Conservation (phyloP, 2,329 filamentous ascomycete genomes). For the Fusarium sp. region DNA sequence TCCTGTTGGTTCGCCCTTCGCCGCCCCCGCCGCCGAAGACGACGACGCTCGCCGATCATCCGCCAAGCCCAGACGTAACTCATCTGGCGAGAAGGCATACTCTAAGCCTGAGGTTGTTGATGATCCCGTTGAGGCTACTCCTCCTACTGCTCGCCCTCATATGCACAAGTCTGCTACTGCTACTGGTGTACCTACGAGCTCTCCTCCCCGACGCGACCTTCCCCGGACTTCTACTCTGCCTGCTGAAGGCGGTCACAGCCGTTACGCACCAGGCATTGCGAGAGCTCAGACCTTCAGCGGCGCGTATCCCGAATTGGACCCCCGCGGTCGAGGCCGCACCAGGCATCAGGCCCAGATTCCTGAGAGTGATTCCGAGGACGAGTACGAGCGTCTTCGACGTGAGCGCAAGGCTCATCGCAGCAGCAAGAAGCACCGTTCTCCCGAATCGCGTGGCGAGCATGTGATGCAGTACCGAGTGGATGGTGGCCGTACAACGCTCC, state of each 20-base stretch:
- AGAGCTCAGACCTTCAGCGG: slow-evolving; percentile 53
- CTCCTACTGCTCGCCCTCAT: slow-evolving; percentile 49
- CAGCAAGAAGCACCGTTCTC: slow-evolving; percentile 52
- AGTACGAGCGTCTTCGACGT: slow-evolving; percentile 48
- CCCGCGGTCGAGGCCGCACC: slow-evolving; percentile 55
- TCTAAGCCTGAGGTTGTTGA: slow-evolving; percentile 50
- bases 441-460: slow-evolving; percentile 45
- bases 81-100: slow-evolving; percentile 50
- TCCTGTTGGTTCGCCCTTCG: slow-evolving; percentile 47
- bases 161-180: slow-evolving; percentile 45
- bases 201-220: slow-evolving; percentile 51
- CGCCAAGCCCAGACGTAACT: slow-evolving; percentile 51
- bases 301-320: slow-evolving; percentile 43
- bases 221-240: slow-evolving; percentile 54
- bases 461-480: slow-evolving; percentile 50
- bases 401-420: slow-evolving; percentile 53
- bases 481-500: slow-evolving; percentile 45
- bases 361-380: slow-evolving; percentile 53
- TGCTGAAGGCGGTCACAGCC: slow-evolving; percentile 44
- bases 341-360: slow-evolving; percentile 53
- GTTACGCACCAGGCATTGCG: slow-evolving; percentile 46
- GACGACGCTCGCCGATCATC: slow-evolving; percentile 52
- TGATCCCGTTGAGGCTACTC: slow-evolving; percentile 48
- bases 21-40: slow-evolving; percentile 49
- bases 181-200: slow-evolving; percentile 44